Conservation (phyloP, 2,329 filamentous ascomycete genomes). For the Thelonectria rubi region DNA sequence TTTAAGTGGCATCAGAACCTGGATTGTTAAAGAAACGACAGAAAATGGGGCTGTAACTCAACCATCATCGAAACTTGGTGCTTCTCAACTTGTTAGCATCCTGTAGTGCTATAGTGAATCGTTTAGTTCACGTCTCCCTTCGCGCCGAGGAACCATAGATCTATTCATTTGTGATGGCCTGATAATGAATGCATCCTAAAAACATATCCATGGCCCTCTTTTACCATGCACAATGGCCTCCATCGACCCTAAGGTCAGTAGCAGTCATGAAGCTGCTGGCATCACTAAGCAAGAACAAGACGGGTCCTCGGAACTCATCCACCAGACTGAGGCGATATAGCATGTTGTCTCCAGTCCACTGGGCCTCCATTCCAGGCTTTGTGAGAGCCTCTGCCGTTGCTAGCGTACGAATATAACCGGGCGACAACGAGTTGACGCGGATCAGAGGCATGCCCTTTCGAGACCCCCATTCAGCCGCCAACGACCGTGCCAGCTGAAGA, state of each 20-base stretch:
- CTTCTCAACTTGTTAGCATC: no score
- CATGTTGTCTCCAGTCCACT: constrained; percentile 46
- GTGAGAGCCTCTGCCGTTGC: constrained; percentile 43
- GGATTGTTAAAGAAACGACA: no score
- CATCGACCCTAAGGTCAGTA: constrained; percentile 50
- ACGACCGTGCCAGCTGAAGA: constrained; percentile 58
- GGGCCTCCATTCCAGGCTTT: constrained; percentile 43
- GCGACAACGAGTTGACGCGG: constrained; percentile 56
- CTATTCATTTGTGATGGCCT: no score
- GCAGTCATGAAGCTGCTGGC: constrained; percentile 52
- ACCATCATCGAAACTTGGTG: no score
- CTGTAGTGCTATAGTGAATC: no score
- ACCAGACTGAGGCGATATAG: constrained; percentile 43
- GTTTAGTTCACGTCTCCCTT: no score
- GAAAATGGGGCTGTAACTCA: no score
- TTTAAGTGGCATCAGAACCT: background rate
- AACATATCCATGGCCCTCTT: background rate
- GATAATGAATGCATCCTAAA: background rate
- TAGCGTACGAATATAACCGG: constrained; percentile 58
- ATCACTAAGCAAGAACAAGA: constrained; percentile 49
- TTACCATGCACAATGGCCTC: constrained; percentile 49
- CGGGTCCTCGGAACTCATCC: constrained; percentile 49
- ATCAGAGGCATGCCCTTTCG: constrained; percentile 53
- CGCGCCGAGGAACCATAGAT: no score
- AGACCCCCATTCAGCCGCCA: constrained; percentile 63